Evolutionary conservation across 768 basidiomycete species (phyloP).

Genomic region (Mycena kentingensis): DNA sequence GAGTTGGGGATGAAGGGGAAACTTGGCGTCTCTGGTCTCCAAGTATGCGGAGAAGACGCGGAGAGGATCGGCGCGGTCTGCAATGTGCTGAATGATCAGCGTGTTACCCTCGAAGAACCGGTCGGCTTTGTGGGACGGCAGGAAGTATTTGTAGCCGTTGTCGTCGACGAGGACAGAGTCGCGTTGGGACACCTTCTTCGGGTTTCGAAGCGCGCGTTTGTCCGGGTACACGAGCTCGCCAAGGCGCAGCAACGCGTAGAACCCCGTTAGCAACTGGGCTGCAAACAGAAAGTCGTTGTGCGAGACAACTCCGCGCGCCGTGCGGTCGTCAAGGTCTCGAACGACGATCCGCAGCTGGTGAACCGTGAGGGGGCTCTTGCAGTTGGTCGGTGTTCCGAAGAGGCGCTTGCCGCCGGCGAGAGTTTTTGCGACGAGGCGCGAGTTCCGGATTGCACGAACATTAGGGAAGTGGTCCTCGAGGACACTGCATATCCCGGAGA

Average conservation of each 20-base stretch:
- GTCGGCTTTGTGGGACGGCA: constrained; percentile 44
- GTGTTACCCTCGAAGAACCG: constrained; percentile 29
- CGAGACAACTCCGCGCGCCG: background rate
- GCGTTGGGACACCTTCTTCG: constrained; percentile 25
- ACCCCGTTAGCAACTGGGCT: constrained; percentile 29
- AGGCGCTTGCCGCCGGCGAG: constrained; percentile 31
- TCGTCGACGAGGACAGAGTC: constrained; percentile 8
- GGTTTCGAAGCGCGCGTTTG: constrained; percentile 7
- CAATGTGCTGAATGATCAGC: constrained; percentile 16
- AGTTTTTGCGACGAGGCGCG: constrained; percentile 26
- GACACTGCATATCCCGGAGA: constrained; percentile 42
- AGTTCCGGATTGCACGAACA: constrained; percentile 26
- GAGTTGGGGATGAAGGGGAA: constrained; percentile 32
- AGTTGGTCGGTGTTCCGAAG: constrained; percentile 23
- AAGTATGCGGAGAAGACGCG: constrained; percentile 28
- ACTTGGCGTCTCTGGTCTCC: constrained; percentile 23
- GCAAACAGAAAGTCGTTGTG: constrained; percentile 33
- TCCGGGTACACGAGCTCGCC: constrained; percentile 37
- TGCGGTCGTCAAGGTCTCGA: background rate
- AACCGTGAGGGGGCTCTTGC: constrained; percentile 31
- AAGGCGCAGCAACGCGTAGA: constrained; percentile 33
- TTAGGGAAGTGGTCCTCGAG: constrained; percentile 38
- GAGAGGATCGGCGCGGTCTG: constrained; percentile 16
- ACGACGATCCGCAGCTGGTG: constrained; percentile 18
- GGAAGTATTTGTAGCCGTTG: constrained; percentile 21